These are phyloP conservation scores for Pseudonitzschia multiseries DNA, from an alignment of 108 stramenopile genomes.

Conservation along the genomic window DNA sequence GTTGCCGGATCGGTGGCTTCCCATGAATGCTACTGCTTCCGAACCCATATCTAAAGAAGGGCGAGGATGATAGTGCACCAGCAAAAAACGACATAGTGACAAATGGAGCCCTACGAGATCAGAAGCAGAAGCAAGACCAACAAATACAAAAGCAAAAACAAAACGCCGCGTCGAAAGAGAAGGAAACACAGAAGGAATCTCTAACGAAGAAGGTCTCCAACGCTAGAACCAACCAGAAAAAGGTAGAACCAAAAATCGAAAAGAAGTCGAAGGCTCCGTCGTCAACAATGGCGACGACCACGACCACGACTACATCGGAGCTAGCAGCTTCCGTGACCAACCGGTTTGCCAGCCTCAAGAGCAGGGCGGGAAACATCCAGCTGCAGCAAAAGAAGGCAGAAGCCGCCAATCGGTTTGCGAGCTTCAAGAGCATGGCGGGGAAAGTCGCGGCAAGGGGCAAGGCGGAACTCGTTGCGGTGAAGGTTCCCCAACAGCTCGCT, in stretches of 20 bases:
- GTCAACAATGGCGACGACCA: neutral
- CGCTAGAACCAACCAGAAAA: neutral
- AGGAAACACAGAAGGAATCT: neutral
- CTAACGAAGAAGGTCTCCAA: neutral
- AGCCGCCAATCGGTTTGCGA: conserved; percentile 4
- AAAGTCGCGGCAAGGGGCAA: neutral
- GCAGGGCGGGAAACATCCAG: conserved; percentile 1
- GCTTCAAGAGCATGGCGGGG: conserved; percentile 12
- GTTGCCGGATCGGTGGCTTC: too few species aligned
- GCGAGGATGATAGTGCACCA: too few species aligned
- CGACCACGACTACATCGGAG: neutral
- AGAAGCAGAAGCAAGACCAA: neutral
- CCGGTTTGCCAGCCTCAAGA: conserved; percentile 7
- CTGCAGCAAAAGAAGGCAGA: neutral
- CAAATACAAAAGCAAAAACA: neutral
- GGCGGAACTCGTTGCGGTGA: neutral
- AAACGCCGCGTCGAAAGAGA: neutral
- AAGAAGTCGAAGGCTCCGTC: neutral
- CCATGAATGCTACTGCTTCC: too few species aligned
- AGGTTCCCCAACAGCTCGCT: conserved; percentile 2
- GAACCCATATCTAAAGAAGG: too few species aligned
- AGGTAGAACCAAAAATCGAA: neutral
- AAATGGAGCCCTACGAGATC: too few species aligned
- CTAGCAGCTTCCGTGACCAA: neutral
- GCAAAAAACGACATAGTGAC: too few species aligned